Conservation (phyloP, 306 rosid genomes). For the Fagus crenata region DNA sequence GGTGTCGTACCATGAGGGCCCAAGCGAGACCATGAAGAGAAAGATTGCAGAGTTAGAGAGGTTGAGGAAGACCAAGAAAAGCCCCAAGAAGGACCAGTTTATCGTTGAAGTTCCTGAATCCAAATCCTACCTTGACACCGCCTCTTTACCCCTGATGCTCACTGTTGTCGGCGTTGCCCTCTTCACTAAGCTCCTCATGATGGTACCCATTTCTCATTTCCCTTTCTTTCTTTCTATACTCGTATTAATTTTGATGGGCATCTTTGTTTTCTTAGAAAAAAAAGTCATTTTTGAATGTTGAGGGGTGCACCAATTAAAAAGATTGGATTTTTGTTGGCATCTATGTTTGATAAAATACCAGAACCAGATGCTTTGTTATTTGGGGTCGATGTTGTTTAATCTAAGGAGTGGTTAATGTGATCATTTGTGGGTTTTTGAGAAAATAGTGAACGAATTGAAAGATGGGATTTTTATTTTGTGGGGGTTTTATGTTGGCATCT, state of each 20-base stretch:
- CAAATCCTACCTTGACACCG: conserved; percentile 67
- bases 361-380: too few species aligned
- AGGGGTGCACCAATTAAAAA: background rate
- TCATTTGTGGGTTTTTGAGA: too few species aligned
- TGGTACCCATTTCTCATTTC: conserved; percentile 35
- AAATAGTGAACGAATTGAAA: too few species aligned
- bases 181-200: conserved; percentile 74
- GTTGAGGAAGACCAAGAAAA: conserved; percentile 43
- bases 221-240: too few species aligned
- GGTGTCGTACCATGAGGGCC: conserved; percentile 28
- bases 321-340: background rate
- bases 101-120: conserved; percentile 80
- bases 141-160: conserved; percentile 75
- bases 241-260: too few species aligned
- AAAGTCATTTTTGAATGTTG: too few species aligned
- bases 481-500: background rate
- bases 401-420: too few species aligned
- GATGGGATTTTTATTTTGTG: background rate
- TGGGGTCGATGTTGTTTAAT: too few species aligned
- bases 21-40: conserved; percentile 46
- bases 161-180: conserved; percentile 59
- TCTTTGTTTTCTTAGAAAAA: too few species aligned
- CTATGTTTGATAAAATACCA: too few species aligned
- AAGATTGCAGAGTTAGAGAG: conserved; percentile 51
- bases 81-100: conserved; percentile 47